Evolutionary conservation across 306 rosid genomes (phyloP).

Genomic region (Pterocarpus santalinus): DNA sequence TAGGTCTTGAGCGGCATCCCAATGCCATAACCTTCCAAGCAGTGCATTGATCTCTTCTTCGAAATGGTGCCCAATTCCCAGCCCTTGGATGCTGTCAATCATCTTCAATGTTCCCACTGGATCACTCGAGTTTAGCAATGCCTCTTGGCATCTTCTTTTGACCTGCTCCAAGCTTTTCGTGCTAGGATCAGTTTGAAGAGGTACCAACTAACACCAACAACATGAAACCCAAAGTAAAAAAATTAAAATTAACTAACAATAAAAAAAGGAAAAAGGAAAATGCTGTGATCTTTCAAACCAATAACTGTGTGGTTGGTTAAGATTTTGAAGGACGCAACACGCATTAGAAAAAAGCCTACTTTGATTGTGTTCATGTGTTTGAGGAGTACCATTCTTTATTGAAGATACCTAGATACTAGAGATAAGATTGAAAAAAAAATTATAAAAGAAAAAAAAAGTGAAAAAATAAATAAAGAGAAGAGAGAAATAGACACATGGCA

Average conservation of each 20-base stretch:
- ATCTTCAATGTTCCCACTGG: constrained; percentile 41
- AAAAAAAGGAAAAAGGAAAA: neutral
- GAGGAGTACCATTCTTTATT: too few relatives aligned
- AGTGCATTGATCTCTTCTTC: constrained; percentile 38
- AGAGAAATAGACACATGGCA: too few relatives aligned
- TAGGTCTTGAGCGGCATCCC: constrained; percentile 42
- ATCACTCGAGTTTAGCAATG: constrained; percentile 24
- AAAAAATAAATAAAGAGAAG: too few relatives aligned
- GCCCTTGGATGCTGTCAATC: constrained; percentile 53
- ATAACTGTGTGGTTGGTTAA: too few relatives aligned
- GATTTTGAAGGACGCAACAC: too few relatives aligned
- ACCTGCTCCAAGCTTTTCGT: constrained; percentile 24
- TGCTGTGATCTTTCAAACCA: neutral
- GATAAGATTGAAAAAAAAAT: too few relatives aligned
- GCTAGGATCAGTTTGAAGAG: neutral
- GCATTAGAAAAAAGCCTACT: too few relatives aligned
- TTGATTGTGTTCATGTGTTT: too few relatives aligned
- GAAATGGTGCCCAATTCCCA: constrained; percentile 52
- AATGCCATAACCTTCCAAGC: constrained; percentile 7
- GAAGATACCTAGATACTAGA: too few relatives aligned
- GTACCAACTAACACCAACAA: constrained; percentile 19
- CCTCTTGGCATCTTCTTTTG: constrained; percentile 23
- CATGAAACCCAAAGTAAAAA: neutral
- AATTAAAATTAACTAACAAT: neutral
- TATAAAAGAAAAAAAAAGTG: too few relatives aligned